A percentile compares a stretch with the other conserved stretches of the same genome.
Evolutionary conservation across 345 rosid species (phyloP).

Genomic region (Lepidium africanum): DNA sequence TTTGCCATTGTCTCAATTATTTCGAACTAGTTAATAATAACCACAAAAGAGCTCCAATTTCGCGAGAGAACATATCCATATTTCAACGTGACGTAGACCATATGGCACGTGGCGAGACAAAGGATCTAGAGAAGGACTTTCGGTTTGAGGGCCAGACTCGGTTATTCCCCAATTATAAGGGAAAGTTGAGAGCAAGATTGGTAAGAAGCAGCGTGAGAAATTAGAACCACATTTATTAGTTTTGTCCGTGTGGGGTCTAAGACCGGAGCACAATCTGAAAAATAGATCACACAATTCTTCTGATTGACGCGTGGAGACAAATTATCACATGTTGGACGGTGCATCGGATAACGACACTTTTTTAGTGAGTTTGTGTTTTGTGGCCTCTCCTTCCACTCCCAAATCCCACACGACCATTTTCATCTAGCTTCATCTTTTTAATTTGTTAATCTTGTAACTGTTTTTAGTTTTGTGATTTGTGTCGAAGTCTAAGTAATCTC

Average conservation of each 20-base stretch:
- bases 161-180: background rate
- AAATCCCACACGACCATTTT: no score
- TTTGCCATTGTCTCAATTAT: background rate
- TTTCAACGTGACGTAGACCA: background rate
- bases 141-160: background rate
- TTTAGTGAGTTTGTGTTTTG: constrained; percentile 6
- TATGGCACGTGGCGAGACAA: background rate
- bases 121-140: background rate
- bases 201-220: constrained; percentile 9
- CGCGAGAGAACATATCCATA: background rate
- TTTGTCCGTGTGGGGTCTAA: constrained; percentile 20
- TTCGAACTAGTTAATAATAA: background rate
- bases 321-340: constrained; percentile 53
- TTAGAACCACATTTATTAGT: constrained; percentile 24
- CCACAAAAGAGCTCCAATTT: background rate
- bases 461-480: no score
- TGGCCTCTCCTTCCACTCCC: constrained; percentile 9
- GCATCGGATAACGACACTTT: constrained; percentile 33
- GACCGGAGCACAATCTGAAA: background rate
- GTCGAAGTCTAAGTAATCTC: no score
- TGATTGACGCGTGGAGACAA: constrained; percentile 20
- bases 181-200: background rate
- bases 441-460: no score
- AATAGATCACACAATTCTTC: background rate
- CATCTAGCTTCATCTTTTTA: no score